Percentiles rank a stretch among this genome's conserved stretches.
These are phyloP conservation scores for Rhodotorula sp. DNA, from an alignment of 1,284 basidiomycete genomes.

Conservation along the genomic window DNA sequence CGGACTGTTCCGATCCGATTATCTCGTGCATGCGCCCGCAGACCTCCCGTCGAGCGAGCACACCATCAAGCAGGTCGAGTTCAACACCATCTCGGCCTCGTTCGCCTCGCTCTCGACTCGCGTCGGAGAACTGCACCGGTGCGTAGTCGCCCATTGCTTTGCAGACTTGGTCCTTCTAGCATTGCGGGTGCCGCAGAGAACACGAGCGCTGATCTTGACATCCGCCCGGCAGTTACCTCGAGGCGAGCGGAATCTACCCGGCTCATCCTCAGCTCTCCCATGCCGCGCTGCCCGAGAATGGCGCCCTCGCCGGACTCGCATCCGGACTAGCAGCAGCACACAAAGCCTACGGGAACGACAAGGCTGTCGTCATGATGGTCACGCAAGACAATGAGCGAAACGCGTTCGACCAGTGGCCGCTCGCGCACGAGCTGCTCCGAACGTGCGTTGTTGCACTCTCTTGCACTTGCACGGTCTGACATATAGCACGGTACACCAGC, in stretches of 20 bases:
- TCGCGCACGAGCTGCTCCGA: constrained; percentile 83
- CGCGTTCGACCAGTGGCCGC: constrained; percentile 86
- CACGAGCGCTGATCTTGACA: constrained; percentile 51
- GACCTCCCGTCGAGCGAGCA: constrained; percentile 42
- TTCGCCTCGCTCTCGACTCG: constrained; percentile 81
- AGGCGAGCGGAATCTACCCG: constrained; percentile 66
- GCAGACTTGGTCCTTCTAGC: too few relatives aligned
- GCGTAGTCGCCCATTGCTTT: constrained; percentile 28
- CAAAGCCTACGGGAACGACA: constrained; percentile 65
- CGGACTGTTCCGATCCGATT: constrained; percentile 94
- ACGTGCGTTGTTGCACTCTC: constrained; percentile 53
- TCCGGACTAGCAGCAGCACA: constrained; percentile 79
- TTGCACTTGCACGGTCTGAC: background rate
- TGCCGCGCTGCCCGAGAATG: constrained; percentile 70
- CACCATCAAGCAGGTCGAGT: constrained; percentile 90
- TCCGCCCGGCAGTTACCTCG: constrained; percentile 56
- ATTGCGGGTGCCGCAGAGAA: background rate
- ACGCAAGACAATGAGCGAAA: constrained; percentile 90
- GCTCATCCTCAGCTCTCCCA: constrained; percentile 52
- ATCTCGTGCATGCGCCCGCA: constrained; percentile 70
- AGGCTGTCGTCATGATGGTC: constrained; percentile 80
- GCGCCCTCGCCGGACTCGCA: constrained; percentile 68
- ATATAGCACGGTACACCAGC: too few relatives aligned
- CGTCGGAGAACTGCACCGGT: constrained; percentile 76
- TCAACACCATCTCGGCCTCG: constrained; percentile 93